phyloP scores from a whole-genome alignment of 768 basidiomycete species.

The Goffeauzyma gilvescens region DNA sequence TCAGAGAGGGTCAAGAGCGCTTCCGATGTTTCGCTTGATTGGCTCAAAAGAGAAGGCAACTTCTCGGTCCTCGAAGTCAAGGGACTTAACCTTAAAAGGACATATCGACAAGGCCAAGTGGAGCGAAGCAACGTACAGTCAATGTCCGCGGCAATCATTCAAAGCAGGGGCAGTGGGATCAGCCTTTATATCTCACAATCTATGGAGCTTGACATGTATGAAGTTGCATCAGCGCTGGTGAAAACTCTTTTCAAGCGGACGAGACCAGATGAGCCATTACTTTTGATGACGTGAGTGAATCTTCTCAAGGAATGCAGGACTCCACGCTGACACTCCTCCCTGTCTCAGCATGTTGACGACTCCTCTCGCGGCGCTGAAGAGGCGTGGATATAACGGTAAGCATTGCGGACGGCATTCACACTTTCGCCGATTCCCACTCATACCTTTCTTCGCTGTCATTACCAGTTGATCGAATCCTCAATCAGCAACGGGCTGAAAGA shows the following conservation, averaged over 20 bases:
- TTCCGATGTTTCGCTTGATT: conserved; percentile 27
- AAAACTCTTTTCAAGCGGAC: conserved; percentile 56
- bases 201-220: conserved; percentile 69
- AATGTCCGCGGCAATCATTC: conserved; percentile 11
- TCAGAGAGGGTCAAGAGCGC: conserved; percentile 47
- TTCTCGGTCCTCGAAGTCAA: conserved; percentile 27
- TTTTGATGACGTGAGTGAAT: conserved; percentile 52
- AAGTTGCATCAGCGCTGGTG: conserved; percentile 70
- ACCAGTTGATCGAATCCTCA: conserved; percentile 72
- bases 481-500: conserved; percentile 54
- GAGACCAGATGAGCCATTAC: conserved; percentile 65
- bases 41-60: conserved; percentile 27
- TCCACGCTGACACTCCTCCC: not conserved
- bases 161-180: conserved; percentile 14
- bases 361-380: conserved; percentile 56
- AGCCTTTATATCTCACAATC: conserved; percentile 60
- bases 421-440: not conserved
- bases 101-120: conserved; percentile 13
- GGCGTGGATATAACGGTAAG: conserved; percentile 40
- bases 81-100: conserved; percentile 20
- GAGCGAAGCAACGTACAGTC: conserved; percentile 10
- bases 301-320: too few species aligned
- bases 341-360: conserved; percentile 53
- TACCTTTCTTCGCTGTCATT: conserved; percentile 5
- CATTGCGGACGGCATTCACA: not conserved